Conservation (phyloP, 225 moss, liverwort and hornwort genomes). For the Asterella californica region DNA sequence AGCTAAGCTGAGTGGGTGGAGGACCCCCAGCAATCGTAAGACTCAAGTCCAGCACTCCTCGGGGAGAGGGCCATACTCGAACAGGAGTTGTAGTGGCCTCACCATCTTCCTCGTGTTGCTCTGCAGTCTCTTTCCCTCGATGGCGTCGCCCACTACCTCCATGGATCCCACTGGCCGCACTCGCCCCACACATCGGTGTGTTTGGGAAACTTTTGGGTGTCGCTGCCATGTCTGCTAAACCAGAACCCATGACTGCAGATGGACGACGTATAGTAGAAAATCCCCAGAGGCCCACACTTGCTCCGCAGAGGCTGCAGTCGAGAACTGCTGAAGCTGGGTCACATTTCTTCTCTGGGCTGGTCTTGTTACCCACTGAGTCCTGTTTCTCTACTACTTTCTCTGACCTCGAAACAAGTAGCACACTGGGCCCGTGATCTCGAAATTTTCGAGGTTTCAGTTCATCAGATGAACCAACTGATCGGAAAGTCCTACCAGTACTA, state of each 20-base stretch:
- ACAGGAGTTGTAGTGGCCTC: conserved; percentile 37
- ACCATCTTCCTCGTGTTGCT: conserved; percentile 32
- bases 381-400: conserved; percentile 37
- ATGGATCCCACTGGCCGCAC: conserved; percentile 48
- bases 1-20: conserved; percentile 78
- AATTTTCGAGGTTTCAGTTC: conserved; percentile 39
- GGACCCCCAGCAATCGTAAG: conserved; percentile 99
- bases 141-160: conserved; percentile 26
- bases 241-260: conserved; percentile 41
- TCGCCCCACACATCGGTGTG: conserved; percentile 36
- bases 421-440: conserved; percentile 64
- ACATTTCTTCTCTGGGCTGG: conserved; percentile 26
- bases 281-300: conserved; percentile 91
- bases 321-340: conserved; percentile 89
- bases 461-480: conserved; percentile 26
- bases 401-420: conserved; percentile 44
- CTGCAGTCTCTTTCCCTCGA: conserved; percentile 35
- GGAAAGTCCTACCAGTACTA: conserved; percentile 19
- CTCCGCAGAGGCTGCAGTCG: conserved; percentile 88
- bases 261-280: conserved; percentile 73
- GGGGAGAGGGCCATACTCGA: conserved; percentile 23
- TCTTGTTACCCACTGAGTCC: conserved; percentile 35
- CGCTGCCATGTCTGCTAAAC: conserved; percentile 42
- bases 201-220: conserved; percentile 38
- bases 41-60: conserved; percentile 69